Evolutionary conservation across 257 asterid genomes (phyloP).

Genomic region (Solanum commersonii): DNA sequence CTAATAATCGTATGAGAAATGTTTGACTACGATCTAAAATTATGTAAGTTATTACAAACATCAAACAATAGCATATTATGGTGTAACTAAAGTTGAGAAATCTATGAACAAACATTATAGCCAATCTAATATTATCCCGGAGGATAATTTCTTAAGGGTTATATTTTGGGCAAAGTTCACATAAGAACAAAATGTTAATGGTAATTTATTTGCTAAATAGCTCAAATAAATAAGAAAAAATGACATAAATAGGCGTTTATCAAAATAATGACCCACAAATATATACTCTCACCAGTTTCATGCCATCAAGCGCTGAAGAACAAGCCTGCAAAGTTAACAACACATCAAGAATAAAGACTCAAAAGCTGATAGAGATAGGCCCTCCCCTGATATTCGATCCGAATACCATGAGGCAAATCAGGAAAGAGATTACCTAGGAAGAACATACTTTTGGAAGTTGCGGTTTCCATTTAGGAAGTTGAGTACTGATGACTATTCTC

Average conservation of each 20-base stretch:
- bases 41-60: too few species aligned
- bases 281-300: too few species aligned
- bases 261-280: too few species aligned
- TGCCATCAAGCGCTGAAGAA: background rate
- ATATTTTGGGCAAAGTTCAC: background rate
- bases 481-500: conserved; percentile 6
- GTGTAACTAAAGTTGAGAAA: background rate
- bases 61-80: too few species aligned
- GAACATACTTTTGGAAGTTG: background rate
- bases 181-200: background rate
- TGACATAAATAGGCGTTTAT: too few species aligned
- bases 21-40: too few species aligned
- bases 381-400: background rate
- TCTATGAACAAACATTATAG: background rate
- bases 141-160: background rate
- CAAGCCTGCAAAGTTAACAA: too few species aligned
- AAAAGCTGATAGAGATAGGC: background rate
- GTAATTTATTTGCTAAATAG: background rate
- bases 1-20: too few species aligned
- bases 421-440: too few species aligned
- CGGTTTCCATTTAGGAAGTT: background rate
- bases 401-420: accelerated
- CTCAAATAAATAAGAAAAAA: too few species aligned
- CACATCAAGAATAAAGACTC: background rate
- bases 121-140: too few species aligned